A percentile compares a stretch with the other conserved stretches of the same genome.
phyloP scores from a whole-genome alignment of 2,329 filamentous ascomycete genomes.

The Apiospora hydei region DNA sequence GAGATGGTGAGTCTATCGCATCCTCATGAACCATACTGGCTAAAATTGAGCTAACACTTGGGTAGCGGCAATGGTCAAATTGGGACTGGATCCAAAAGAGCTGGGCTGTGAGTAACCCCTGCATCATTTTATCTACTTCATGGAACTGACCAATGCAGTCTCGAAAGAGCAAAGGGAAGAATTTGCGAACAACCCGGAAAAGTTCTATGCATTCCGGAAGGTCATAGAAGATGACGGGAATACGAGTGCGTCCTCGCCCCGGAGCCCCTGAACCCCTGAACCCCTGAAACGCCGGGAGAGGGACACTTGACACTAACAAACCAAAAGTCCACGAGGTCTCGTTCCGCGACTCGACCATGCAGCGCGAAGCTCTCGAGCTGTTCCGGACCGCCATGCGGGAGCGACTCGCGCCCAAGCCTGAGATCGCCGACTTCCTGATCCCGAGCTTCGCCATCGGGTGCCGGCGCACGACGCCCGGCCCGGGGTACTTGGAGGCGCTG shows the following conservation, averaged over 20 bases:
- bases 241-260: conserved; percentile 31
- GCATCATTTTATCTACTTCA: background rate
- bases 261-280: background rate
- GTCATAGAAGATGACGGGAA: conserved; percentile 52
- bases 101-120: conserved; percentile 46
- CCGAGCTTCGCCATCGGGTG: conserved; percentile 54
- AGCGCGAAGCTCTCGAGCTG: conserved; percentile 39
- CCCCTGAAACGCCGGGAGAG: background rate
- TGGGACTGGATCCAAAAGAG: conserved; percentile 49
- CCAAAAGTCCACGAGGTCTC: conserved; percentile 47
- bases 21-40: too few relatives aligned
- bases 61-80: conserved; percentile 46
- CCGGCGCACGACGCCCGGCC: conserved; percentile 53
- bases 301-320: background rate
- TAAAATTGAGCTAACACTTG: too few relatives aligned
- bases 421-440: conserved; percentile 51
- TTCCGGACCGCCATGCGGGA: conserved; percentile 49
- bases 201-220: conserved; percentile 51
- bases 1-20: conserved; percentile 43
- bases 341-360: conserved; percentile 46
- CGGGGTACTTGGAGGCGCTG: conserved; percentile 55
- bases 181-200: conserved; percentile 47
- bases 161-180: conserved; percentile 46
- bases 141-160: conserved; percentile 39
- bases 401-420: conserved; percentile 50